Evolutionary conservation across 306 rosid species (phyloP).

Genomic region (Potentilla sterilis): DNA sequence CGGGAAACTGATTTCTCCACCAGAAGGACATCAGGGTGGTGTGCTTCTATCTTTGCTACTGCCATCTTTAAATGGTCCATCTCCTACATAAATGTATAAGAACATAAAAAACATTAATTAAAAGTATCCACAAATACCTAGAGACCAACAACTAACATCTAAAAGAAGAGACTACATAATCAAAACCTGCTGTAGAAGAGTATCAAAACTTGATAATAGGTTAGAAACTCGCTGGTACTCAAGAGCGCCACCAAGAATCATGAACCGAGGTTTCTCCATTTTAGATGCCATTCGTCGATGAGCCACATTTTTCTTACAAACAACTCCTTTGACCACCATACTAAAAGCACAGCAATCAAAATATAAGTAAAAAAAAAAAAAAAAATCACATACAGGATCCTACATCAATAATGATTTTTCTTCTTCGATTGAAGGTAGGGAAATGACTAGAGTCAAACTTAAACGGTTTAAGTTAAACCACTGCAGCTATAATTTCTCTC

Average conservation of each 20-base stretch:
- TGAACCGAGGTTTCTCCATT: constrained; percentile 69
- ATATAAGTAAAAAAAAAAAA: constrained; percentile 29
- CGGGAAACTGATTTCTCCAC: constrained; percentile 98
- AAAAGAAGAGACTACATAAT: constrained; percentile 29
- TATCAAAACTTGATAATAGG: constrained; percentile 87
- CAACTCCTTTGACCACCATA: constrained; percentile 86
- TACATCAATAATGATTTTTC: constrained; percentile 3
- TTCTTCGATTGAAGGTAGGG: background rate
- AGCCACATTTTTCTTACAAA: constrained; percentile 94
- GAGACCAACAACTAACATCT: constrained; percentile 19
- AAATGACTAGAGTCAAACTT: background rate
- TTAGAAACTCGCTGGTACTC: constrained; percentile 93
- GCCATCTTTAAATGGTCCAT: constrained; percentile 99
- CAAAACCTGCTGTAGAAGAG: constrained; percentile 96
- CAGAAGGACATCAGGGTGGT: constrained; percentile 77
- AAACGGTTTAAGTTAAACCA: background rate
- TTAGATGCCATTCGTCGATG: constrained; percentile 86
- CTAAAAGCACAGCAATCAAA: constrained; percentile 40
- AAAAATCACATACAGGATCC: background rate
- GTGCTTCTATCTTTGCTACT: constrained; percentile 85
- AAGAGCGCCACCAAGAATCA: constrained; percentile 97
- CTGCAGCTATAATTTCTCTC: background rate
- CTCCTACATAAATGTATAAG: constrained; percentile 56
- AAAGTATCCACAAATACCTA: constrained; percentile 14
- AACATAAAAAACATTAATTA: constrained; percentile 8